Base-by-base conservation (phyloP, 2,329 filamentous ascomycete genomes). In the Colletotrichum aenigma region DNA sequence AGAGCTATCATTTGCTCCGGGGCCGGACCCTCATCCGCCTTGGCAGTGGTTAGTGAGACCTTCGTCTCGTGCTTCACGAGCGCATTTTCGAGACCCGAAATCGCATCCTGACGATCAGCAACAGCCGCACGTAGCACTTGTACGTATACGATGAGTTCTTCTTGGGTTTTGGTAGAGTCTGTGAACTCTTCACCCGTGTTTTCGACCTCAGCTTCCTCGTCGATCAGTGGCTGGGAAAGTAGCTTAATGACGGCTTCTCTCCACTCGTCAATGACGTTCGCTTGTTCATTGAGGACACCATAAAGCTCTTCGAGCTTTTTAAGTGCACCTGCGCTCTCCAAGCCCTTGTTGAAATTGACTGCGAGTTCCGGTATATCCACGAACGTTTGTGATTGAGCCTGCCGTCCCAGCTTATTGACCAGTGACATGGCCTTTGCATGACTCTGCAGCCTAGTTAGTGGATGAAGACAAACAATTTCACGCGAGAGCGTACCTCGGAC, bases 111-210 rank as follows among this genome's bases (percentile, higher is more conserved):
- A 15, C 96, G 92, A 84, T 98, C 96, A 8, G 95, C 93, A 72
- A 97, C 90, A 64, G 94, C 89, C 0, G 94, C 92, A 75, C 95
- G 91, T 32, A 98, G 87, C 10, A 91, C 93, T 81, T 96, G 93
- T 74, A 98, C 94, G 81, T 97, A 98, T 8, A 94, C 94, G 84
- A 96, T 95, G 56, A 98, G 91, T 81, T 97, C 93, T 76, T 98
- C 96, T 84, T 98, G 96, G 61, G 93, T 90, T 82, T 95, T 95
- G 0, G 96, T 95, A 0, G 96, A 98, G 36, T 94, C 91, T 78
- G 95, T 94, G 77, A 98, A 97, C 82, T 98, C 97, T 75, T 98
- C 94, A 28, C 97, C 97, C 13, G 95, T 96, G 4, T 92, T 90
- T 74, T 98, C 95, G 12, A 90, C 85, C 18, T 87, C 87, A 1